Percentiles rank a stretch among this genome's conserved stretches.
Evolutionary conservation across 768 basidiomycete species (phyloP).

Genomic region (Agrocybe chaxingu): DNA sequence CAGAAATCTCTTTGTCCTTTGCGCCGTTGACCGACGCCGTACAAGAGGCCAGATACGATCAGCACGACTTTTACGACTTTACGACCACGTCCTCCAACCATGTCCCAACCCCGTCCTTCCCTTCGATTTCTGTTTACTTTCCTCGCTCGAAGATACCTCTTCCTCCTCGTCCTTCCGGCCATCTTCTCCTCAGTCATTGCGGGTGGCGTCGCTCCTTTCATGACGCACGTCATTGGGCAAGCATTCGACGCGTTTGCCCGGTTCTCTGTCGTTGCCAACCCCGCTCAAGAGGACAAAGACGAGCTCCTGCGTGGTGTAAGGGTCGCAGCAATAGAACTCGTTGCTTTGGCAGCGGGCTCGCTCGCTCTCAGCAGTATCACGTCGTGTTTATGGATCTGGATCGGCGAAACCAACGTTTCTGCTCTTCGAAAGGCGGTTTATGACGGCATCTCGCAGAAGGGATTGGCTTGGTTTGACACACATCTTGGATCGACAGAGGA

Average conservation of each 20-base stretch:
- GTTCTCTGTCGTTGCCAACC: slow-evolving; percentile 29
- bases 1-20: slow-evolving; percentile 1
- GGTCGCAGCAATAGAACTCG: slow-evolving; percentile 59
- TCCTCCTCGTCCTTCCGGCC: slow-evolving; percentile 63
- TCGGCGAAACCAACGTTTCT: slow-evolving; percentile 78
- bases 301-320: slow-evolving; percentile 55
- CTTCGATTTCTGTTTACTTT: slow-evolving; percentile 67
- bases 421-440: slow-evolving; percentile 70
- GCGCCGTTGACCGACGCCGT: slow-evolving; percentile 10
- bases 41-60: not conserved
- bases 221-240: slow-evolving; percentile 79
- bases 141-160: slow-evolving; percentile 51
- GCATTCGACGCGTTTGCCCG: slow-evolving; percentile 71
- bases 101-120: slow-evolving; percentile 35
- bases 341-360: slow-evolving; percentile 62
- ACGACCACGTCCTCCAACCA: not conserved
- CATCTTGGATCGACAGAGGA: slow-evolving; percentile 58
- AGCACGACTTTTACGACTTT: not conserved
- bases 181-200: slow-evolving; percentile 55
- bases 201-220: slow-evolving; percentile 78
- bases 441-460: slow-evolving; percentile 58
- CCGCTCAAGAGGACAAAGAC: slow-evolving; percentile 40
- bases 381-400: slow-evolving; percentile 81
- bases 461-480: slow-evolving; percentile 91
- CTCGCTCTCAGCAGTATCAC: slow-evolving; percentile 73